Percentiles rank a stretch among this genome's conserved stretches.
phyloP scores from a whole-genome alignment of 306 rosid species.

The Corylus avellana region DNA sequence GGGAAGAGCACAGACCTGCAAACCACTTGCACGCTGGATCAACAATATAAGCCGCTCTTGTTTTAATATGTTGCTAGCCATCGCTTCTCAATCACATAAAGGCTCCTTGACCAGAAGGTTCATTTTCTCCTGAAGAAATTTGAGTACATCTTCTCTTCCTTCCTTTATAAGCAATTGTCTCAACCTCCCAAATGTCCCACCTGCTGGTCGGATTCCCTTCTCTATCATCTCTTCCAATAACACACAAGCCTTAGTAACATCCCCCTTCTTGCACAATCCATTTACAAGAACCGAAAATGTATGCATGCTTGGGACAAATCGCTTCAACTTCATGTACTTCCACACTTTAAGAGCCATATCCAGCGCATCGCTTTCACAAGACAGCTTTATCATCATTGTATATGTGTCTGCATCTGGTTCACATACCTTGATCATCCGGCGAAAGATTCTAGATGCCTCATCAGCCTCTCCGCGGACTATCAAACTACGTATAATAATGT shows the following conservation, averaged over 20 bases:
- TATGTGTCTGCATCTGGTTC: constrained; percentile 84
- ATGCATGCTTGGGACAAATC: constrained; percentile 86
- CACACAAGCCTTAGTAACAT: constrained; percentile 62
- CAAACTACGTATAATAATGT: constrained; percentile 65
- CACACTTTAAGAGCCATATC: constrained; percentile 71
- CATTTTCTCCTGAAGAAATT: constrained; percentile 81
- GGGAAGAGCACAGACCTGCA: constrained; percentile 28
- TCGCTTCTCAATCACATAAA: constrained; percentile 53
- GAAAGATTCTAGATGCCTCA: constrained; percentile 59
- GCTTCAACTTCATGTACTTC: constrained; percentile 70
- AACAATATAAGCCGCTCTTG: constrained; percentile 9
- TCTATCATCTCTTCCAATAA: constrained; percentile 88
- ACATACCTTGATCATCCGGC: constrained; percentile 62
- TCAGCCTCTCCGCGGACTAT: constrained; percentile 57
- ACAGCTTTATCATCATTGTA: constrained; percentile 84
- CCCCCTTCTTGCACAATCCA: constrained; percentile 63
- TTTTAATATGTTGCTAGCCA: constrained; percentile 12
- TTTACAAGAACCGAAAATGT: constrained; percentile 71
- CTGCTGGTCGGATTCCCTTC: constrained; percentile 75
- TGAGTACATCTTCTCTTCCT: constrained; percentile 75
- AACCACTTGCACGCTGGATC: constrained; percentile 10
- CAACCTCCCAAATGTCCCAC: constrained; percentile 73
- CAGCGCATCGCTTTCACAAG: constrained; percentile 54
- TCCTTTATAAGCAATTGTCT: constrained; percentile 76
- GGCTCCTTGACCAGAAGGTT: constrained; percentile 87